Evolutionary conservation across 1,284 basidiomycete species (phyloP), one percentile per base, ranked within the genome.

Genomic region (Hemileia vastatrix): DNA sequence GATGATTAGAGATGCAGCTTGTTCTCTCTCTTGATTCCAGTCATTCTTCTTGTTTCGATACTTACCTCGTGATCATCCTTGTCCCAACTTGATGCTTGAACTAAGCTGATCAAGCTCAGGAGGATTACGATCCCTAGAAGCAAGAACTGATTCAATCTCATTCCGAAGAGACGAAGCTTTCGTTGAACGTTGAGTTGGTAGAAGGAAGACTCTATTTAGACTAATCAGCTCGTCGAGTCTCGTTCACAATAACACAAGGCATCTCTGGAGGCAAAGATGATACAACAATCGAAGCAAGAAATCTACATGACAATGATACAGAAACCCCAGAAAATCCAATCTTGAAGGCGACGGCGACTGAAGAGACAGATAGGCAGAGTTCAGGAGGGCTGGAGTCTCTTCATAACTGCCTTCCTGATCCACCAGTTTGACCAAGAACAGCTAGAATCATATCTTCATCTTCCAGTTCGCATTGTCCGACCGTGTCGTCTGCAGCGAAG

Each of bases 1-100:
- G 31, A 33, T 13, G 19, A 65, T 19, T n/a, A 24, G 19, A 24
- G 9, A 40, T 24, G 43, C 40, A 47, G 36, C n/a, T 6, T 36
- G 27, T 31, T n/a, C 32, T 50, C n/a, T 24, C 6, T 50, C 48
- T 21, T 54, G 13, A 27, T 27, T 3, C 6, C 27, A 27, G 6
- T 27, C 27, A 3, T 27, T 6, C 6, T 27, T 27, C 3, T 27
- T 27, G n/a, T n/a, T n/a, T n/a, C n/a, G 27, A 27, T 27, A 31
- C 52, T 27, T 2, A 56, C 54, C 54, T 56, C 54, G 19, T 47
- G 18, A 31, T 56, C 54, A 47, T 36, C 23, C 33, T 56, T 56
- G 54, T 44, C 27, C 54, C 54, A 56, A 36, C 44, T 31, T 23
- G 19, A 32, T 13, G 52, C 52, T 23, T 36, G 52, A 32, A 21